Evolutionary conservation across 2,329 filamentous ascomycete species (phyloP), one percentile per base, ranked within the genome.

Genomic region (Paraconiothyrium sp.): DNA sequence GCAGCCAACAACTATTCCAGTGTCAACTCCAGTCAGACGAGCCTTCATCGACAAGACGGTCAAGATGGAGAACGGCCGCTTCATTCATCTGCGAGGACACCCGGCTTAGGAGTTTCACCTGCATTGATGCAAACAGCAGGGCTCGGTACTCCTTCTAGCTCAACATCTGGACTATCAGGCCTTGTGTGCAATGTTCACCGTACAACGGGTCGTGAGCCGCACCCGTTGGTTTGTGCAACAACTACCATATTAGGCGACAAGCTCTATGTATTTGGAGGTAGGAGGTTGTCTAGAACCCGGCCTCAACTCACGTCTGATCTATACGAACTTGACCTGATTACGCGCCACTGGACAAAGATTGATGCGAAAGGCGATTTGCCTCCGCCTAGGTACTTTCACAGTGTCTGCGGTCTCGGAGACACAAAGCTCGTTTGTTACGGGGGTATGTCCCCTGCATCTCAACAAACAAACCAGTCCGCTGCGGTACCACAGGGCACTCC

Each of bases 371-470:
- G 95, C 48, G 93, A 98, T 71, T 83, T 96, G 41, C 95, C 95
- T 1, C 91, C 93, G 1, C 93, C 95, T 9, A 88, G 95, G 63
- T 99, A 99, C 77, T 99, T 99, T 68, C 95, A 99, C 82, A 98
- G 93, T 66, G 92, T 98, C 78, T 99, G 95, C 77, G 87, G 92
- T 1, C 82, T 99, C 2, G 95, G 95, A 24, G 95, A 98, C 76
- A 94, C 93, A 2, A 99, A 98, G 79, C 85, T 99, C 77, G 94
- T 99, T 3, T 98, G 94, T 79, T 99, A 98, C 78, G 95, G 95
- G 60, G 95, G 95, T 69, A 99, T 99, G 95, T 97, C 94, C 10
- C 94, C 94, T 0, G 87, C 89, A 11, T 82, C 85, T 7, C 84
- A 75, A 44, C 72, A 82, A 14, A 68, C 72, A 8, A 76, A 72